A percentile compares a stretch with the other conserved stretches of the same genome.
phyloP scores from a whole-genome alignment of 257 asterid species.

The Solanum chmielewskii region DNA sequence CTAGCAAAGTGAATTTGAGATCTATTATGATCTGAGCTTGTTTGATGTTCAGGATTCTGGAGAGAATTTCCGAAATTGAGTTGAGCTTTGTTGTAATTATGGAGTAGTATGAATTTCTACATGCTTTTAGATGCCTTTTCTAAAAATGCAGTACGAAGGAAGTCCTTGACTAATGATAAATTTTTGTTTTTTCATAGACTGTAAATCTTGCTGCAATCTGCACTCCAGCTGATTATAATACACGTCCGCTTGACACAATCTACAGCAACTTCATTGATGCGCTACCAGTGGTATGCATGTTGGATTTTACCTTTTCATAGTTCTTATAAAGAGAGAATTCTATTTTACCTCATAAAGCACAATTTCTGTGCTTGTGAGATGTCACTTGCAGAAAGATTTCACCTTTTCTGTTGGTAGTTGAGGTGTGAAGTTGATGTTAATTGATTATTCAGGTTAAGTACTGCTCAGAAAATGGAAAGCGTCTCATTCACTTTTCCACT shows the following conservation, averaged over 20 bases:
- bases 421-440: neutral
- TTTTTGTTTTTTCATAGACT: constrained; percentile 19
- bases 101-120: neutral
- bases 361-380: neutral
- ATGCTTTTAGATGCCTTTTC: neutral
- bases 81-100: neutral
- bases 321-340: neutral
- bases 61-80: neutral
- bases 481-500: constrained; percentile 88
- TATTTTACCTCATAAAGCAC: neutral
- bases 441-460: constrained; percentile 58
- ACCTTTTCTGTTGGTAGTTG: neutral
- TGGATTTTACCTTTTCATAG: neutral
- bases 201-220: constrained; percentile 93
- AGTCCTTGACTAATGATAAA: constrained; percentile 9
- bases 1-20: neutral
- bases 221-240: constrained; percentile 94
- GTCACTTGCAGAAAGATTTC: neutral
- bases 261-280: constrained; percentile 93
- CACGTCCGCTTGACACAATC: constrained; percentile 87
- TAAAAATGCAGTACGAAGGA: neutral
- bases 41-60: neutral
- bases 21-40: neutral
- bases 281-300: constrained; percentile 61
- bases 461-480: constrained; percentile 80